Evolutionary conservation across 1,284 basidiomycete genomes (phyloP), one percentile per base, ranked within the genome.

Genomic region (Cutaneotrichosporon dermatis): DNA sequence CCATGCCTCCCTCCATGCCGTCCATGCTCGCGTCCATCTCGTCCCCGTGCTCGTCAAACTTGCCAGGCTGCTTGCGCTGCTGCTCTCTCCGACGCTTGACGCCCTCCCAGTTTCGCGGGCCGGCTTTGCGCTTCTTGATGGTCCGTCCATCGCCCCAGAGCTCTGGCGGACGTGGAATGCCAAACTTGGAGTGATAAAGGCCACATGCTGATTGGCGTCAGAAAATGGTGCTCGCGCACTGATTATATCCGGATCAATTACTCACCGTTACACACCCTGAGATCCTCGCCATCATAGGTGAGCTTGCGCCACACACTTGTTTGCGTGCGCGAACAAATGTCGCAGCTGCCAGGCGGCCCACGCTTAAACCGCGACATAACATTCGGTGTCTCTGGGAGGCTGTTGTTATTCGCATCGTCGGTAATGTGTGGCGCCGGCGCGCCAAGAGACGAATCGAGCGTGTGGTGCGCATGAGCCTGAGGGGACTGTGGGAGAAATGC

Each of bases 221-320:
- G 25, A 35, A 34, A 11, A 33, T 33, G 25, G 25, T 25, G 13
- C n/a, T 49, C 46, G 46, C 46, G 34, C 46, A 49, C 25, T 25
- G 25, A 25, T 11, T 15, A 37, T 16, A 51, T 39, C 10, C 36
- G 12, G 36, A 25, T 25, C 25, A 13, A 16, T 5, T 41, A 71
- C 73, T 66, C 63, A 76, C 75, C 65, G 61, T 76, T 76, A 61
- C 75, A 76, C 15, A 76, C 75, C 43, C 72, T 69, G 25, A 66
- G 60, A 13, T 72, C 68, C 25, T 70, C 63, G 13, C 68, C 68
- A 9, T 62, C 67, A 4, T 73, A 57, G 2, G 54, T 49, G 6
- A 76, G 56, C 56, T 75, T 76, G 49, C 75, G 64, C 75, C 75
- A 76, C 13, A 73, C 73, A 16, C 66, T 73, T 12, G 75, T 76